A percentile compares a stretch with the other conserved stretches of the same genome.
phyloP scores from a whole-genome alignment of 179 eudicot genomes.

The Spergularia azorica region DNA sequence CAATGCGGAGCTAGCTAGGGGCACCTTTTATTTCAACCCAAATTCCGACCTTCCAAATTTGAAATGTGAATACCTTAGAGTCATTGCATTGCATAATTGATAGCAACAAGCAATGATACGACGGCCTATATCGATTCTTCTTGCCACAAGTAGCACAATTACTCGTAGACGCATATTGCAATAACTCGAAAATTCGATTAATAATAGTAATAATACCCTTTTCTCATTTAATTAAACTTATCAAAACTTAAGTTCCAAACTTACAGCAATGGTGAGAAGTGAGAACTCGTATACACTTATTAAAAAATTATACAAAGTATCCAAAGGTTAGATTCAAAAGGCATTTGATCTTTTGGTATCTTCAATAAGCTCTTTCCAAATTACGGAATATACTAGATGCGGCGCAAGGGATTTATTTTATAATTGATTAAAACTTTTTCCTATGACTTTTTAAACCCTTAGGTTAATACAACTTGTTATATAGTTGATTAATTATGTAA shows the following conservation, averaged over 20 bases:
- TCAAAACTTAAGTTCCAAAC: conserved; percentile 8
- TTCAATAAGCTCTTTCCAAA: conserved; percentile 16
- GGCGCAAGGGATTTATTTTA: conserved; percentile 6
- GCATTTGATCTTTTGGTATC: conserved; percentile 30
- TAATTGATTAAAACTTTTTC: neutral
- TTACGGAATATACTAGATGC: conserved; percentile 20
- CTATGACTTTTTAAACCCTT: conserved; percentile 19
- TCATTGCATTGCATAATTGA: too few relatives aligned
- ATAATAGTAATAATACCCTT: too few relatives aligned
- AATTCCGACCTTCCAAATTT: too few relatives aligned
- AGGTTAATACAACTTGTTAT: neutral
- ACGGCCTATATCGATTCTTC: too few relatives aligned
- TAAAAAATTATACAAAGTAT: neutral
- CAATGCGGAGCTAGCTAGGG: too few relatives aligned
- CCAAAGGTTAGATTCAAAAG: conserved; percentile 23
- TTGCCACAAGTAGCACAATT: too few relatives aligned
- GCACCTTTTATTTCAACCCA: too few relatives aligned
- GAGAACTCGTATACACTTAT: neutral
- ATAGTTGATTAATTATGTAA: conserved; percentile 3
- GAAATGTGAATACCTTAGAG: too few relatives aligned
- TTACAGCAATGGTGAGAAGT: conserved; percentile 1
- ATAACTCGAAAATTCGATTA: too few relatives aligned
- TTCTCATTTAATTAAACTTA: conserved; percentile 2
- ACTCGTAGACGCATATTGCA: too few relatives aligned
- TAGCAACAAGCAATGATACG: too few relatives aligned